Evolutionary conservation across 2,329 filamentous ascomycete genomes (phyloP), one percentile per base, ranked within the genome.

Genomic region (Colletotrichum sansevieriae): DNA sequence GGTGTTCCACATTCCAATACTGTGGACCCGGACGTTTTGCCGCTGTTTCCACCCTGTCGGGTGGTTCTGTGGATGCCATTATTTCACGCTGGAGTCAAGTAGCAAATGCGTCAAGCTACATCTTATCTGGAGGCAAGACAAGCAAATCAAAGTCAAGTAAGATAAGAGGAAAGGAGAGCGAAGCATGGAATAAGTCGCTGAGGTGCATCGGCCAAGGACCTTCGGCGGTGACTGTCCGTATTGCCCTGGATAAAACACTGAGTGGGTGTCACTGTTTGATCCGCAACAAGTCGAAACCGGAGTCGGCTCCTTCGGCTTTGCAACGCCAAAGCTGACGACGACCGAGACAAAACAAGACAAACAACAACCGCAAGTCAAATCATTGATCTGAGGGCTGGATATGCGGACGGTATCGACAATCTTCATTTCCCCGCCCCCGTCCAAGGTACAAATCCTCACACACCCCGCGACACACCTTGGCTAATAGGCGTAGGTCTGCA

Each of bases 281-380:
- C 64, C 61, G 68, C 70, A 64, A 63, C 68, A 66, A 68, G 64
- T 69, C 64, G 65, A 71, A 71, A 68, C 65, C 61, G 59, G 41
- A 13, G 44, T 54, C n/a, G 39, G 43, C 54, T 54, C 61, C 62
- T 65, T 51, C 18, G 18, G 41, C 61, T 47, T 20, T 68, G 44
- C 39, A 49, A 65, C 65, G 54, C 54, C 33, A 29, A 52, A 39
- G 37, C 37, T 46, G 29, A 56, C 49, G 41, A 68, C 54, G 33
- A 41, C 70, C 54, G 57, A 51, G 18, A 57, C 56, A 4, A 43
- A 44, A 12, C 43, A 35, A 39, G 8, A 29, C 22, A 15, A 46
- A n/a, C 51, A 37, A 33, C 37, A 46, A 18, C 41, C 12, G n/a
- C 39, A 37, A 47, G 33, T 46, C 43, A 37, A 47, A 43, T 46